Percentiles rank a stretch among this genome's conserved stretches.
Evolutionary conservation across 768 basidiomycete genomes (phyloP).

Genomic region (Pulveroboletus sp.): DNA sequence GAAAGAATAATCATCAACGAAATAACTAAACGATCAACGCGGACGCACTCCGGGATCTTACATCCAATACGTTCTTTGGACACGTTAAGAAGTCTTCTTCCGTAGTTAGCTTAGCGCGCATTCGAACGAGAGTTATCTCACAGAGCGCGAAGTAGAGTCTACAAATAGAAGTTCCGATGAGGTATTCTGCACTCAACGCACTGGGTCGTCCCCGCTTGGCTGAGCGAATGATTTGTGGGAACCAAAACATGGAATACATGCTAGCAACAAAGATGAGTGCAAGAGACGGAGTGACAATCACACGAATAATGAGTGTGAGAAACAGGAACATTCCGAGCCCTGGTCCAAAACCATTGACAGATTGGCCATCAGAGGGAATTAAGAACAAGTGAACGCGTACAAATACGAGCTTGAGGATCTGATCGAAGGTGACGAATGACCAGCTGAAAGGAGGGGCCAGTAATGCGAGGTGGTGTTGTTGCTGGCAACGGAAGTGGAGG

Average conservation of each 20-base stretch:
- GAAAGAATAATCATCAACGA: not conserved
- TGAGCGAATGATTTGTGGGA: slow-evolving; percentile 79
- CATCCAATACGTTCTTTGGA: slow-evolving; percentile 81
- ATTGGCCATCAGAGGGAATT: not conserved
- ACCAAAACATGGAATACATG: slow-evolving; percentile 79
- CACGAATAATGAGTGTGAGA: slow-evolving; percentile 66
- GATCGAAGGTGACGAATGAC: slow-evolving; percentile 56
- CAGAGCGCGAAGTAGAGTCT: slow-evolving; percentile 70
- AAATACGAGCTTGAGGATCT: slow-evolving; percentile 68
- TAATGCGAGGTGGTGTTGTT: slow-evolving; percentile 12
- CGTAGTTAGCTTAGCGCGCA: not conserved
- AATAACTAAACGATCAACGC: not conserved
- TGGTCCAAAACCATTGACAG: slow-evolving; percentile 24
- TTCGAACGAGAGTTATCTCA: slow-evolving; percentile 36
- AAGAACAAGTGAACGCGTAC: slow-evolving; percentile 37
- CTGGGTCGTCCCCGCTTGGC: slow-evolving; percentile 64
- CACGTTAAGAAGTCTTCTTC: slow-evolving; percentile 75
- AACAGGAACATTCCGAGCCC: slow-evolving; percentile 67
- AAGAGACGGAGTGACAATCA: slow-evolving; percentile 63
- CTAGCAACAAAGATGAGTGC: slow-evolving; percentile 59
- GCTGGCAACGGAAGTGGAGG: slow-evolving; percentile 20
- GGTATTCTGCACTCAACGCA: slow-evolving; percentile 63
- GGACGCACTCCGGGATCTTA: slow-evolving; percentile 63
- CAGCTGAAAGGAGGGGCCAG: slow-evolving; percentile 35
- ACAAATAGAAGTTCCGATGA: slow-evolving; percentile 71